Evolutionary conservation across 495 filamentous ascomycete genomes (phyloP).

Genomic region (Aspergillus incahuasiensis): DNA sequence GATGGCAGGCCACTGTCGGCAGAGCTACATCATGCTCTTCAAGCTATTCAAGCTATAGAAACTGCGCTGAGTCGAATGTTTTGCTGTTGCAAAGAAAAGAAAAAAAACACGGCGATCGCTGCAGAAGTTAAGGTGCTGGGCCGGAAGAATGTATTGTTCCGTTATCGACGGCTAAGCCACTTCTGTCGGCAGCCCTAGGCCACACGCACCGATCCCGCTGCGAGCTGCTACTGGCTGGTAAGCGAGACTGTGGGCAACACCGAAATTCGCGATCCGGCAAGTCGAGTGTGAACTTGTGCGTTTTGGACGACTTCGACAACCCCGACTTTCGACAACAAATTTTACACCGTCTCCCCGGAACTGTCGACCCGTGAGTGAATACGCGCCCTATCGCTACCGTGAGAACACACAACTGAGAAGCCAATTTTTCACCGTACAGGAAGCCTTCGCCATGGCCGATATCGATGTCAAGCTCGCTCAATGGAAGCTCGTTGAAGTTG

Average conservation of each 20-base stretch:
- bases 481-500: conserved; percentile 94
- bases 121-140: conserved; percentile 17
- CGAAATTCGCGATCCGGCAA: conserved; percentile 39
- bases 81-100: conserved; percentile 6
- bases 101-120: conserved; percentile 14
- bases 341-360: conserved; percentile 38
- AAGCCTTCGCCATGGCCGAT: conserved; percentile 56
- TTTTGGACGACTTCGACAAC: conserved; percentile 37
- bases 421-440: conserved; percentile 14
- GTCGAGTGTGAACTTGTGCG: conserved; percentile 30
- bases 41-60: not conserved
- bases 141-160: conserved; percentile 17
- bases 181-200: conserved; percentile 35
- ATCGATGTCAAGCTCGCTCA: conserved; percentile 68
- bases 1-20: not conserved
- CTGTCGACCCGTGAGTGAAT: conserved; percentile 46
- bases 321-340: conserved; percentile 47
- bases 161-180: conserved; percentile 14
- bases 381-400: conserved; percentile 12
- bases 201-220: conserved; percentile 20
- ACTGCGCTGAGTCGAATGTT: not conserved
- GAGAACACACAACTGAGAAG: conserved; percentile 22
- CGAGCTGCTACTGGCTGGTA: conserved; percentile 26
- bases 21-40: conserved; percentile 6
- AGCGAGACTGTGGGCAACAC: conserved; percentile 40